phyloP scores from a whole-genome alignment of 306 rosid species.

The Macrotyloma uniflorum region DNA sequence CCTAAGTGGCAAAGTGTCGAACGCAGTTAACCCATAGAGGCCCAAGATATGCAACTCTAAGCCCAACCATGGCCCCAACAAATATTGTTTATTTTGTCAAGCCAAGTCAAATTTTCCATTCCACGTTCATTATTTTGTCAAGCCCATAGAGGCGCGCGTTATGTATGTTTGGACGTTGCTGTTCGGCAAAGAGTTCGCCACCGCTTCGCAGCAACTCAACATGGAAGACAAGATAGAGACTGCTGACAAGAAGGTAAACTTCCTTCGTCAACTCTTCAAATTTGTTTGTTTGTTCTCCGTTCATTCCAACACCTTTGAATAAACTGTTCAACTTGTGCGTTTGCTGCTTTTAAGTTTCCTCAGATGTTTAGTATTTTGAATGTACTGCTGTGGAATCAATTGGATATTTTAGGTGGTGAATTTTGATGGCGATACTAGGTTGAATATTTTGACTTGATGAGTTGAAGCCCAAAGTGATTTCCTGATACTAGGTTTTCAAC shows the following conservation, averaged over 20 bases:
- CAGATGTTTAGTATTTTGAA: not conserved
- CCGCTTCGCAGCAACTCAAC: not conserved
- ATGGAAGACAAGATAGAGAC: constrained; percentile 64
- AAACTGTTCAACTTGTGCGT: not conserved
- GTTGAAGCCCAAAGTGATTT: not conserved
- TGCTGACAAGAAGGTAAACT: constrained; percentile 62
- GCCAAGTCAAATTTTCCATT: not conserved
- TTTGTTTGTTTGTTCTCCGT: not conserved
- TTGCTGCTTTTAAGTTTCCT: not conserved
- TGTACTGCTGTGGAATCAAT: not conserved
- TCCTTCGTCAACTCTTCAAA: not conserved
- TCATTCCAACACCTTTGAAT: not conserved
- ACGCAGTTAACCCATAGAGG: not conserved
- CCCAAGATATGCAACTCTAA: not conserved
- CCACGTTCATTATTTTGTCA: not conserved
- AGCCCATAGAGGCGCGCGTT: too few species aligned
- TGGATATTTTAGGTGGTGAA: not conserved
- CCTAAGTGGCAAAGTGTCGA: too few species aligned
- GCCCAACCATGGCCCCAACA: not conserved
- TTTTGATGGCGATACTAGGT: not conserved
- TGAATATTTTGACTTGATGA: not conserved
- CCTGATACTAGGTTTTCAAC: not conserved
- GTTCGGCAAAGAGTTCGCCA: not conserved
- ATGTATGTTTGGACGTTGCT: too few species aligned
- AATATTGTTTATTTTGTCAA: not conserved